Conservation (phyloP, 2,329 filamentous ascomycete genomes). For the Trichophyton schoenleinii region DNA sequence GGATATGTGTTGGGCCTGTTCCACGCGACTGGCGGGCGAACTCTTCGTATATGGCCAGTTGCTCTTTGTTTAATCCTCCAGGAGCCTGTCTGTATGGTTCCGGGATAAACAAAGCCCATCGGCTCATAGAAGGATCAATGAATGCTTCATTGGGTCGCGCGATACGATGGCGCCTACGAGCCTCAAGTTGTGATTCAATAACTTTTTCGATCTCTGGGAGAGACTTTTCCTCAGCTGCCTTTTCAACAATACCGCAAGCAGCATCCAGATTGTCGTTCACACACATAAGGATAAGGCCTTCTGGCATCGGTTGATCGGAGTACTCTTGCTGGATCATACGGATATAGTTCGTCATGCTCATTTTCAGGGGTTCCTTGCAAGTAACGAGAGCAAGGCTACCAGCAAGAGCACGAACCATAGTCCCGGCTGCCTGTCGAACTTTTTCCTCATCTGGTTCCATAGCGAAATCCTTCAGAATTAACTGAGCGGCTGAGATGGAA, state of each 20-base stretch:
- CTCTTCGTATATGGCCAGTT: slow-evolving; percentile 92
- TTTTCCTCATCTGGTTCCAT: slow-evolving; percentile 84
- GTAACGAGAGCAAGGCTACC: slow-evolving; percentile 93
- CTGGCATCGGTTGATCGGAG: slow-evolving; percentile 62
- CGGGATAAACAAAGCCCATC: slow-evolving; percentile 88
- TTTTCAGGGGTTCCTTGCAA: slow-evolving; percentile 88
- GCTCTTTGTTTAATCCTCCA: slow-evolving; percentile 73
- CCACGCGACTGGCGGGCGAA: slow-evolving; percentile 76
- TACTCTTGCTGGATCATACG: slow-evolving; percentile 61
- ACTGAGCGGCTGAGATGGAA: slow-evolving; percentile 87
- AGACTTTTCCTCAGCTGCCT: slow-evolving; percentile 86
- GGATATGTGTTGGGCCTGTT: slow-evolving; percentile 41
- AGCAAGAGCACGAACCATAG: slow-evolving; percentile 87
- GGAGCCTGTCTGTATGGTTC: slow-evolving; percentile 82
- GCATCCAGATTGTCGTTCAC: slow-evolving; percentile 95
- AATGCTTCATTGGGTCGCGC: slow-evolving; percentile 73
- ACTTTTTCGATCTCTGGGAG: slow-evolving; percentile 91
- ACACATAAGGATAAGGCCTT: slow-evolving; percentile 95
- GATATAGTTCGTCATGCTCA: slow-evolving; percentile 96
- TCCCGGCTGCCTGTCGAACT: slow-evolving; percentile 73
- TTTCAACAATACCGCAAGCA: slow-evolving; percentile 87
- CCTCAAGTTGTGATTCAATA: slow-evolving; percentile 67
- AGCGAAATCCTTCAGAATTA: slow-evolving; percentile 92
- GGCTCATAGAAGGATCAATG: slow-evolving; percentile 65
- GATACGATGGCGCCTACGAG: slow-evolving; percentile 61